phyloP scores from a whole-genome alignment of 1,284 basidiomycete species.

The Lentinula novae-zelandiae region DNA sequence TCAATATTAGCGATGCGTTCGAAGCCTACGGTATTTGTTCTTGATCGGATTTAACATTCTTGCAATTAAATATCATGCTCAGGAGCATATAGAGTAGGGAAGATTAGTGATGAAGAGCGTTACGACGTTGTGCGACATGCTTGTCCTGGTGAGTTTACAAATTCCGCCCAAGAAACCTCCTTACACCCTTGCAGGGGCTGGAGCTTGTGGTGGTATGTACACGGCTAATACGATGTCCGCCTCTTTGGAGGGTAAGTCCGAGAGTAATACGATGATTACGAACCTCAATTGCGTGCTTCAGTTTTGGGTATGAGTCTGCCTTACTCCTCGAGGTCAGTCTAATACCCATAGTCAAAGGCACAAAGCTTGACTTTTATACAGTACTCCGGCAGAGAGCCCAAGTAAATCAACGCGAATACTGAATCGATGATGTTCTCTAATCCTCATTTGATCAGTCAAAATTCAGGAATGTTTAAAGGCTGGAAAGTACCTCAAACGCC shows the following conservation, averaged over 20 bases:
- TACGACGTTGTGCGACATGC: slow-evolving; percentile 80
- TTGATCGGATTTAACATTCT: too few relatives aligned
- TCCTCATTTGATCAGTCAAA: slow-evolving; percentile 53
- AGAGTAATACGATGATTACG: not conserved
- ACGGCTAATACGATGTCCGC: slow-evolving; percentile 92
- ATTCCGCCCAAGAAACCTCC: not conserved
- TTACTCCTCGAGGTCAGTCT: slow-evolving; percentile 73
- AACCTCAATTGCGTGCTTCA: not conserved
- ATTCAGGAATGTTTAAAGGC: slow-evolving; percentile 82
- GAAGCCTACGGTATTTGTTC: slow-evolving; percentile 64
- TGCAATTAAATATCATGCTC: not conserved
- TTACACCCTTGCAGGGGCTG: slow-evolving; percentile 37
- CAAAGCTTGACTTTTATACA: slow-evolving; percentile 39
- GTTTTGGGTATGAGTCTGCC: slow-evolving; percentile 91
- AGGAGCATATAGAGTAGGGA: slow-evolving; percentile 73
- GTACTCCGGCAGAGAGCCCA: slow-evolving; percentile 31
- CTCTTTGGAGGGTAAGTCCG: slow-evolving; percentile 57
- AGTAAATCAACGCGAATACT: not conserved
- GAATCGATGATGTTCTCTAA: not conserved
- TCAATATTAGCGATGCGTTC: slow-evolving; percentile 81
- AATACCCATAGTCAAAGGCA: slow-evolving; percentile 41
- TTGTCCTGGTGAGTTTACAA: slow-evolving; percentile 51
- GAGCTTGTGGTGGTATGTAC: slow-evolving; percentile 68
- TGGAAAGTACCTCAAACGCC: slow-evolving; percentile 76
- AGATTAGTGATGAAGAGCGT: slow-evolving; percentile 73